Conservation (phyloP, 1,139 yeast species). For the Groenewaldozyma auringiensis region DNA sequence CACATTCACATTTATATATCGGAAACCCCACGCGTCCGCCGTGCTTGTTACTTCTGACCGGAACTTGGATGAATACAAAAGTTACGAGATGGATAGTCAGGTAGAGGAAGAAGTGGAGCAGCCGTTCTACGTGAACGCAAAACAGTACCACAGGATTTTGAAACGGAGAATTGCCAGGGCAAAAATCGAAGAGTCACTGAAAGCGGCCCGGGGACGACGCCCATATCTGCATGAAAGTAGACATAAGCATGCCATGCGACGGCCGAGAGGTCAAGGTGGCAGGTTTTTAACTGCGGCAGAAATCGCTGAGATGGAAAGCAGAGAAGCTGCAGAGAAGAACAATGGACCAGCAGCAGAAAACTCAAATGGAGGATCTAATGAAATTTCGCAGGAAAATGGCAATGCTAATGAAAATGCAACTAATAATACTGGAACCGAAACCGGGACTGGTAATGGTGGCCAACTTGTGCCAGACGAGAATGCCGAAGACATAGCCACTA, state of each 20-base stretch:
- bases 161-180: conserved; percentile 93
- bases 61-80: too few species aligned
- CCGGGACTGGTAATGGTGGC: too few species aligned
- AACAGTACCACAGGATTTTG: conserved; percentile 90
- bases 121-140: conserved; percentile 96
- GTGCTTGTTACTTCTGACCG: too few species aligned
- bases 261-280: conserved; percentile 99
- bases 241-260: conserved; percentile 98
- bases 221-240: conserved; percentile 96
- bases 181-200: conserved; percentile 77
- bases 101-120: conserved; percentile 48
- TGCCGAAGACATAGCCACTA: too few species aligned
- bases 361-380: conserved; percentile 2
- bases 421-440: too few species aligned
- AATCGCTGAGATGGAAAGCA: conserved; percentile 72
- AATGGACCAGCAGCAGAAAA: background rate
- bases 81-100: conserved; percentile 14
- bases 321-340: conserved; percentile 32
- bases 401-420: conserved; percentile 1
- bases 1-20: too few species aligned
- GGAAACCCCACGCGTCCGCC: too few species aligned
- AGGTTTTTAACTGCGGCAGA: conserved; percentile 94
- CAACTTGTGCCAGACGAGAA: too few species aligned
- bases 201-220: conserved; percentile 81
- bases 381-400: conserved; percentile 3